Conservation (phyloP, 805 yeast genomes). For the Candida tallmaniae region DNA sequence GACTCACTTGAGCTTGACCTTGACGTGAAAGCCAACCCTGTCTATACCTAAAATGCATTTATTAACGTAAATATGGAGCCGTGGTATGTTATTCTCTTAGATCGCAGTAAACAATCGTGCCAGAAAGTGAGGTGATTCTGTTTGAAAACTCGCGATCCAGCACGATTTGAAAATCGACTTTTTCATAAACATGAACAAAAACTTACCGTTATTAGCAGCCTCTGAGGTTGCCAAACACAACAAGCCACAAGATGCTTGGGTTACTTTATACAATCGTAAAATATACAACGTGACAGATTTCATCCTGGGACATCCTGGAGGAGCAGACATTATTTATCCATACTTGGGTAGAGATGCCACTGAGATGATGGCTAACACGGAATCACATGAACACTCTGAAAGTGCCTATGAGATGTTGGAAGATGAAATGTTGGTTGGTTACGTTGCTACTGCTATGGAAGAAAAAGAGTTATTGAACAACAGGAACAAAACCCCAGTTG, state of each 20-base stretch:
- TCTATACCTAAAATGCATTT: not conserved
- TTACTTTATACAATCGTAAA: constrained; percentile 71
- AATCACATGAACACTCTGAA: constrained; percentile 76
- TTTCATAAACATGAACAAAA: constrained; percentile 13
- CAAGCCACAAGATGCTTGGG: constrained; percentile 63
- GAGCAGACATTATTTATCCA: constrained; percentile 52
- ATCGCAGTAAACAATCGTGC: too few relatives aligned
- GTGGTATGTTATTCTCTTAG: not conserved
- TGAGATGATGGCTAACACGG: constrained; percentile 67
- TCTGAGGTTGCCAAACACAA: constrained; percentile 51
- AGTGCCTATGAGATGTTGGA: constrained; percentile 82
- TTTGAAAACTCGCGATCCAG: constrained; percentile 1
- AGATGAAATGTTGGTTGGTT: constrained; percentile 76
- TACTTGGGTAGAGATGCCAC: constrained; percentile 64
- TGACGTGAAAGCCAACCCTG: constrained; percentile 3
- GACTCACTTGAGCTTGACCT: constrained; percentile 6
- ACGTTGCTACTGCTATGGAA: constrained; percentile 76
- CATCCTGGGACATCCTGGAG: constrained; percentile 70
- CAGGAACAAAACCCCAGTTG: constrained; percentile 53
- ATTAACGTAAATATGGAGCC: not conserved
- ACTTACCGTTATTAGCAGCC: constrained; percentile 58
- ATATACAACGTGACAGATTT: constrained; percentile 79
- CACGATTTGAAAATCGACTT: too few relatives aligned
- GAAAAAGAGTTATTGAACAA: constrained; percentile 65
- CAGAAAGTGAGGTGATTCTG: not conserved